These are phyloP conservation scores for Rhodosporidiobolus sp. DNA, from an alignment of 768 basidiomycete species.

Conservation along the genomic window DNA sequence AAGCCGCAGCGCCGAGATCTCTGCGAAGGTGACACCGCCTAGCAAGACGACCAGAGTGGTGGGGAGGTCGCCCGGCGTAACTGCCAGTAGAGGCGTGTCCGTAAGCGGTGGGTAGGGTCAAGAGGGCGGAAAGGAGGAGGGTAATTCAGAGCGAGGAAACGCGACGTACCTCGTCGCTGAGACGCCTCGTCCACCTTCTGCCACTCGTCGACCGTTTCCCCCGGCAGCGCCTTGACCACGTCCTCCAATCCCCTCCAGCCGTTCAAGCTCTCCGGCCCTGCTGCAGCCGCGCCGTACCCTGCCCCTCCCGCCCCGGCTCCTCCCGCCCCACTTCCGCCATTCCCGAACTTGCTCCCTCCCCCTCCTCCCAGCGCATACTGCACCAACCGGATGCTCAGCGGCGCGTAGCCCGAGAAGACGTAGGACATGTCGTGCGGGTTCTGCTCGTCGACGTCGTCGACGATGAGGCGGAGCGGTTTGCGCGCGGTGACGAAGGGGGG, in stretches of 20 bases:
- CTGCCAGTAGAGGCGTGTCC: not conserved
- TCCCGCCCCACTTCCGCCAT: slow-evolving; percentile 6
- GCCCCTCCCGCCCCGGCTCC: slow-evolving; percentile 56
- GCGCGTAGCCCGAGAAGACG: slow-evolving; percentile 95
- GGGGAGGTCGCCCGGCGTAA: slow-evolving; percentile 59
- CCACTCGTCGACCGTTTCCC: slow-evolving; percentile 74
- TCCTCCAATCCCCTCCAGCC: slow-evolving; percentile 99
- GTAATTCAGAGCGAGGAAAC: no score
- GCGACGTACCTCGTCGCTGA: not conserved
- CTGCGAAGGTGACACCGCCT: slow-evolving; percentile 95
- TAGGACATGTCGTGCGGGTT: slow-evolving; percentile 88
- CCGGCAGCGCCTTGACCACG: slow-evolving; percentile 72
- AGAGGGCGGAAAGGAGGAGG: not conserved
- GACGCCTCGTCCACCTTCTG: slow-evolving; percentile 45
- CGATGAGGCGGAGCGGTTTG: slow-evolving; percentile 82
- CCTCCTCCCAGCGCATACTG: slow-evolving; percentile 62
- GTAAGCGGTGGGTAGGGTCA: no score
- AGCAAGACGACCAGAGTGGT: slow-evolving; percentile 94
- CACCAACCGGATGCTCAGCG: slow-evolving; percentile 82
- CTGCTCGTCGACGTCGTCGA: slow-evolving; percentile 68
- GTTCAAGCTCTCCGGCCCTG: slow-evolving; percentile 62
- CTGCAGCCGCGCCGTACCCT: slow-evolving; percentile 44
- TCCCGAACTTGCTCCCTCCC: slow-evolving; percentile 2
- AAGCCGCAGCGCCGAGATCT: slow-evolving; percentile 80
- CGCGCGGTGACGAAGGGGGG: slow-evolving; percentile 70